A percentile compares a stretch with the other conserved stretches of the same genome.
These are phyloP conservation scores for Bacterosira constricta DNA, from an alignment of 108 stramenopile genomes.

Conservation along the genomic window DNA sequence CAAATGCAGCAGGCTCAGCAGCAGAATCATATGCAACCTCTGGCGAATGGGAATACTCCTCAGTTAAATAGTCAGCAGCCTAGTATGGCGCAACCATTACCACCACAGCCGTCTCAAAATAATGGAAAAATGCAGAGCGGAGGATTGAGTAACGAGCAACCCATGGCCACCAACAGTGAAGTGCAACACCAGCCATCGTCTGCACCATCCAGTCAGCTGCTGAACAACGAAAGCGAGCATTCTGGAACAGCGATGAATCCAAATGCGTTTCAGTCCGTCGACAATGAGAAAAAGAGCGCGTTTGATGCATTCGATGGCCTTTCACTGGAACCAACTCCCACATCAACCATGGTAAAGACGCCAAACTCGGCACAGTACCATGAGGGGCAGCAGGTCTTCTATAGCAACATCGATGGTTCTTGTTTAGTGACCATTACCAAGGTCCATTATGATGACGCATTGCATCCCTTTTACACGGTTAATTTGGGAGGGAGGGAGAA, in stretches of 20 bases:
- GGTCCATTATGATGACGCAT: constrained; percentile 69
- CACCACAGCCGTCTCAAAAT: constrained; percentile 7
- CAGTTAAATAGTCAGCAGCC: constrained; percentile 9
- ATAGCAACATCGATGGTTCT: constrained; percentile 49
- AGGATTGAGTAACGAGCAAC: no score
- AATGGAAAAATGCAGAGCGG: not conserved
- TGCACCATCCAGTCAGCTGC: no score
- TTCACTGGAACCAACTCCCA: constrained; percentile 43
- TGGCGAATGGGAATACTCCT: not conserved
- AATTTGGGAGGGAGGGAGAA: constrained; percentile 68
- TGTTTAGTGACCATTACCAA: constrained; percentile 54
- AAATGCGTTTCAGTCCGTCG: constrained; percentile 31
- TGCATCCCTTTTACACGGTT: constrained; percentile 69
- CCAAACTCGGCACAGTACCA: not conserved
- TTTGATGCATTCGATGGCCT: constrained; percentile 63
- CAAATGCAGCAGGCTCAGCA: constrained; percentile 18
- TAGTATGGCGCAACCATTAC: not conserved
- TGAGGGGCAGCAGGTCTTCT: constrained; percentile 47
- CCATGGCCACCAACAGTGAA: no score
- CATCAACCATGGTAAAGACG: not conserved
- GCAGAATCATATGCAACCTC: not conserved
- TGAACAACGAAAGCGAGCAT: no score
- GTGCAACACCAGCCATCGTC: no score
- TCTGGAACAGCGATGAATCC: no score
- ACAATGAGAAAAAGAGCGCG: constrained; percentile 35